Percentiles rank a stretch among this genome's conserved stretches.
Evolutionary conservation across 1,139 yeast genomes (phyloP).

Genomic region (Dujonia santamariae): DNA sequence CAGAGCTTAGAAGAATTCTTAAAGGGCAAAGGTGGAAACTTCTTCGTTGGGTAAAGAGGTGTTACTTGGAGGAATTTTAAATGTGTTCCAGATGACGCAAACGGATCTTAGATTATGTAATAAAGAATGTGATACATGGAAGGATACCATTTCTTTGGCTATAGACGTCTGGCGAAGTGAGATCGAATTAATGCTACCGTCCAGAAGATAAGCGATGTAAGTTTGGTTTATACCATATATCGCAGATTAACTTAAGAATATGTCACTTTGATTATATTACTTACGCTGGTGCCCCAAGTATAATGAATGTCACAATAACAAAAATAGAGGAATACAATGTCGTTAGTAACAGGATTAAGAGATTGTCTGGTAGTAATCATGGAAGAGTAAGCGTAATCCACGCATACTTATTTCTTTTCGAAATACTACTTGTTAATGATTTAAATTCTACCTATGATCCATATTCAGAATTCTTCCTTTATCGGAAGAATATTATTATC

Average conservation of each 20-base stretch:
- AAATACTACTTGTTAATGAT: slow-evolving; percentile 50
- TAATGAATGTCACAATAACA: slow-evolving; percentile 70
- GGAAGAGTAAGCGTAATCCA: slow-evolving; percentile 49
- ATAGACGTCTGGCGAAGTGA: no score
- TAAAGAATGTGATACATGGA: no score
- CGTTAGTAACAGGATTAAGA: slow-evolving; percentile 46
- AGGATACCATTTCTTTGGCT: no score
- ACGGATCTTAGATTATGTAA: no score
- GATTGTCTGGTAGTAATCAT: slow-evolving; percentile 35
- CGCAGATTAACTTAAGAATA: slow-evolving; percentile 61
- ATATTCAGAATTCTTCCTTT: slow-evolving; percentile 49
- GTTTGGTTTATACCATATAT: slow-evolving; percentile 55
- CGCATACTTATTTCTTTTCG: slow-evolving; percentile 57
- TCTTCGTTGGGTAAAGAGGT: no score
- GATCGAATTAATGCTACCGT: no score
- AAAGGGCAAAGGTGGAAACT: no score
- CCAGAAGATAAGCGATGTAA: slow-evolving; percentile 51
- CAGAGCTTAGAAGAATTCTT: no score
- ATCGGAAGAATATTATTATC: slow-evolving; percentile 55
- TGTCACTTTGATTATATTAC: slow-evolving; percentile 72
- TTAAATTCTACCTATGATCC: slow-evolving; percentile 40
- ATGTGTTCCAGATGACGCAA: no score
- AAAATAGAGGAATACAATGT: slow-evolving; percentile 46
- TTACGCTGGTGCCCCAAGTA: slow-evolving; percentile 72
- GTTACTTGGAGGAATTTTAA: no score